Base-by-base conservation (phyloP, 768 basidiomycete species). In the Mycena rosella region DNA sequence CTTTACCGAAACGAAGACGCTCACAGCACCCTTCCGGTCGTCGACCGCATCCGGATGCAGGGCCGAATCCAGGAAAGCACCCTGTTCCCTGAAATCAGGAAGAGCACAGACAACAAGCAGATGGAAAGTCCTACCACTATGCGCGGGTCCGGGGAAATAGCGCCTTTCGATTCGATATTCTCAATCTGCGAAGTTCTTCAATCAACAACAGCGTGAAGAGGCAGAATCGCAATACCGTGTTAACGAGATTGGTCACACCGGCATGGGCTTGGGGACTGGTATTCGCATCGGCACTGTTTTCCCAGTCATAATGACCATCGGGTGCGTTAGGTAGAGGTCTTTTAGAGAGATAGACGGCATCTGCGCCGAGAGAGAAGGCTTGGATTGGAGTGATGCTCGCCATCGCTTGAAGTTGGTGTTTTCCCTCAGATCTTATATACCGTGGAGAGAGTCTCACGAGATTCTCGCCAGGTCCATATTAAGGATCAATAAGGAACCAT, bases 271-370 rank as follows among this genome's bases (percentile, higher is more conserved):
- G 73, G 1, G 67, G 70, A 24, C 72, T 67, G 20, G 71, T 71
- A n/a, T 73, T 73, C 20, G 78, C 75, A 32, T 76, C 70, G 17
- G 75, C 72, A 11, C 74, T 72, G 15, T 80, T 77, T 70, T 85
- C 76, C 74, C 78, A 81, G 68, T 84, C 82, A 70, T 86, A 86
- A 57, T 79, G 80, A 9, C 84, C 85, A 65, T 83, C 82, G 6
- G 81, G 81, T 5, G 85, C 80, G 38, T 67, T 70, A 9, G 85
- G 85, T 1, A 78, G 74, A 27, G 80, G 72, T 13, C 85, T 78
- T 9, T 71, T 71, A 10, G 80, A 74, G 40, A 85, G 81, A 65
- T 82, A 76, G 29, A 72, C 70, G 13, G 76, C 71, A 63, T 84
- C 83, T 2, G 79, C 77, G 18, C 71, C 77, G 27, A 77, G 65